Evolutionary conservation across 345 rosid species (phyloP).

Genomic region (Eucalyptus cladocalyx): DNA sequence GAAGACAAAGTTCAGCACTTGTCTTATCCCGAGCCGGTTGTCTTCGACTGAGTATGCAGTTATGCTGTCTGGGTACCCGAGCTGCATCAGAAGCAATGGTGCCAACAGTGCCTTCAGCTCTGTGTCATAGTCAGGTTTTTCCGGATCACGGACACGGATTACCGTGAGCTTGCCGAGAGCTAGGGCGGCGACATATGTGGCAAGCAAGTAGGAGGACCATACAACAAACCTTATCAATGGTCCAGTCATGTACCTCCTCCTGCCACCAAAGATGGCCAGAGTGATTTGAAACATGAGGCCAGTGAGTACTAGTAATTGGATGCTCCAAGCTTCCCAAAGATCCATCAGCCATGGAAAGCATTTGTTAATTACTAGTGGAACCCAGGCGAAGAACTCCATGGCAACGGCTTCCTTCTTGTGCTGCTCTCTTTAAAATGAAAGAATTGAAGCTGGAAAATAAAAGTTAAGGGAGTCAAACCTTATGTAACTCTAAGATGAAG

Average conservation of each 20-base stretch:
- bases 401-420: background rate
- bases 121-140: background rate
- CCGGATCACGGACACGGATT: background rate
- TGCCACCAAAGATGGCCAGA: constrained; percentile 1
- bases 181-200: background rate
- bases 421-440: background rate
- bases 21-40: constrained; percentile 1
- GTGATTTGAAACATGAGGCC: background rate
- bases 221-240: background rate
- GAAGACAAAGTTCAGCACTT: background rate
- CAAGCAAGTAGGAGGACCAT: constrained; percentile 8
- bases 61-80: constrained; percentile 6
- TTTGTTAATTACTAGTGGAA: background rate
- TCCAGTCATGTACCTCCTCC: background rate
- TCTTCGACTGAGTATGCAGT: constrained; percentile 11
- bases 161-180: constrained; percentile 9
- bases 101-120: constrained; percentile 2
- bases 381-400: background rate
- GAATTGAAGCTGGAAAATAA: background rate
- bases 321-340: constrained; percentile 4
- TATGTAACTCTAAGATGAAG: background rate
- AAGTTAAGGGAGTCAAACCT: background rate
- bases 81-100: constrained; percentile 4
- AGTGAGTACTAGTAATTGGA: background rate
- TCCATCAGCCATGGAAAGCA: background rate